Evolutionary conservation across 106 monocot species (phyloP).

Genomic region (Narthecium ossifragum): DNA sequence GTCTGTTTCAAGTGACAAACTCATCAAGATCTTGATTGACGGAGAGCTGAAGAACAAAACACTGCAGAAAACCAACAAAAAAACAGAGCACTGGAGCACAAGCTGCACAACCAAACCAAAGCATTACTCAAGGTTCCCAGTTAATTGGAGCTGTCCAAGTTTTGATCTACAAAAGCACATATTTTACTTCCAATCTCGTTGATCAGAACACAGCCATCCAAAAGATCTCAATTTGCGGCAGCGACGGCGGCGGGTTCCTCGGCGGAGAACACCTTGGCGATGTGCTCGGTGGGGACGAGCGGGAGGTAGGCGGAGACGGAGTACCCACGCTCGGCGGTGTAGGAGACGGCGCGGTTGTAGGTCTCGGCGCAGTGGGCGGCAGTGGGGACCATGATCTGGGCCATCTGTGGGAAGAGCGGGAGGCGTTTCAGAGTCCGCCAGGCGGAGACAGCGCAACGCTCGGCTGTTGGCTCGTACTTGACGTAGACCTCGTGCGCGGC

Average conservation of each 20-base stretch:
- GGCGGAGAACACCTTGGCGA: conserved; percentile 47
- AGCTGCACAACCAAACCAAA: too few species aligned
- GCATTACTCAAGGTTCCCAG: too few species aligned
- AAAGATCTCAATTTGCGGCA: too few species aligned
- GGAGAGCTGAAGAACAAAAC: too few species aligned
- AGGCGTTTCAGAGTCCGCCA: conserved; percentile 78
- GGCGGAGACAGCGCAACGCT: conserved; percentile 56
- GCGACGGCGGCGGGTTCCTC: neutral
- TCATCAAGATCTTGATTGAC: too few species aligned
- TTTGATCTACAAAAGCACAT: too few species aligned
- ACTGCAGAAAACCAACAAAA: too few species aligned
- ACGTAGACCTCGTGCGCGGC: conserved; percentile 34
- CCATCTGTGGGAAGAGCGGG: conserved; percentile 65
- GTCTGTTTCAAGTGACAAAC: too few species aligned
- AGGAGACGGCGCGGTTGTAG: conserved; percentile 56
- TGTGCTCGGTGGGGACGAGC: conserved; percentile 59
- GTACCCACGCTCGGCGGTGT: conserved; percentile 58
- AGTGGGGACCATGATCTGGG: conserved; percentile 56
- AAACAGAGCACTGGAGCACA: too few species aligned
- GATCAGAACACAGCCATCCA: too few species aligned
- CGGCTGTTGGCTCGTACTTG: conserved; percentile 64
- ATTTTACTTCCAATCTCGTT: too few species aligned
- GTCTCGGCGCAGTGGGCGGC: conserved; percentile 53
- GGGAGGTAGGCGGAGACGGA: conserved; percentile 53
- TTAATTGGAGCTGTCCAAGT: too few species aligned